These are phyloP conservation scores for Priceomyces carsonii DNA, from an alignment of 805 yeast species.

Conservation along the genomic window DNA sequence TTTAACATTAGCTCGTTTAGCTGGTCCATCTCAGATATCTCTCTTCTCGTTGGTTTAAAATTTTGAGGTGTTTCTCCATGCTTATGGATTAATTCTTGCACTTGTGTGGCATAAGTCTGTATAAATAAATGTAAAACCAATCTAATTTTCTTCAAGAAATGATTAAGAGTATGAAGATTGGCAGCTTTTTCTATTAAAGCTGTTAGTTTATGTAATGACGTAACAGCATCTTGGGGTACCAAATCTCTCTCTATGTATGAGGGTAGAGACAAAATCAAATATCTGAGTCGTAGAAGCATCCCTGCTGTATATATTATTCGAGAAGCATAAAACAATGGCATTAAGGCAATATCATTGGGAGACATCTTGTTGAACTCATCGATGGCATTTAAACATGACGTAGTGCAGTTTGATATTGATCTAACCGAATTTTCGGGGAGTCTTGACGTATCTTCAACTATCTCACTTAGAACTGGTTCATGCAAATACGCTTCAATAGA, in stretches of 20 bases:
- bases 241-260: slow-evolving; percentile 42
- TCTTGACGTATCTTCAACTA: slow-evolving; percentile 15
- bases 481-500: slow-evolving; percentile 68
- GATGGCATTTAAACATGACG: slow-evolving; percentile 53
- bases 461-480: slow-evolving; percentile 48
- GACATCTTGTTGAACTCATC: slow-evolving; percentile 48
- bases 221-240: slow-evolving; percentile 48
- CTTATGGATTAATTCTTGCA: slow-evolving; percentile 32
- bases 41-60: slow-evolving; percentile 18
- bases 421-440: slow-evolving; percentile 32
- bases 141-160: slow-evolving; percentile 52
- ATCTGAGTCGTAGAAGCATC: slow-evolving; percentile 57
- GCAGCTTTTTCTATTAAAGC: slow-evolving; percentile 30
- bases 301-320: slow-evolving; percentile 68
- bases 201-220: slow-evolving; percentile 29
- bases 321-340: slow-evolving; percentile 59
- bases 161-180: slow-evolving; percentile 36
- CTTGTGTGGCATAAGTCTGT: slow-evolving; percentile 61
- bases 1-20: slow-evolving; percentile 8
- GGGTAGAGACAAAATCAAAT: slow-evolving; percentile 55
- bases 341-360: slow-evolving; percentile 48
- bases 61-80: slow-evolving; percentile 24
- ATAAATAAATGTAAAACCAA: slow-evolving; percentile 58
- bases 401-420: slow-evolving; percentile 52
- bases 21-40: slow-evolving; percentile 19